These are phyloP conservation scores for Daldinia eschscholtzii DNA, from an alignment of 2,329 filamentous ascomycete species.

Conservation along the genomic window DNA sequence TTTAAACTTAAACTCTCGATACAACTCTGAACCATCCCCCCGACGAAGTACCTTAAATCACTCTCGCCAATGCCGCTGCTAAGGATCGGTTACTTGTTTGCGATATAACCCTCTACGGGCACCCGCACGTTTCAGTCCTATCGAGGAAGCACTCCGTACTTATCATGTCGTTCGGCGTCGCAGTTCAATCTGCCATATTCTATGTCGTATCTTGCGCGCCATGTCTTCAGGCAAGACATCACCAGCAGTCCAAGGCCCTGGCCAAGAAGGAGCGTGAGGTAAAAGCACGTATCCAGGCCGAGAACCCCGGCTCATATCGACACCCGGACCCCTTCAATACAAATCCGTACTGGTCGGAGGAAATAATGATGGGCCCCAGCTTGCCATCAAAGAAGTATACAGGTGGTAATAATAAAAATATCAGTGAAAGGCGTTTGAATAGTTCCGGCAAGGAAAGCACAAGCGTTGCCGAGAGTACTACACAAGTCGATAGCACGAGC, in stretches of 20 bases:
- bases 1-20: slow-evolving; percentile 19
- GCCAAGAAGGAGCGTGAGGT: slow-evolving; percentile 76
- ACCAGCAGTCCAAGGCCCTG: slow-evolving; percentile 76
- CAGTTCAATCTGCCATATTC: slow-evolving; percentile 81
- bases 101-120: slow-evolving; percentile 32
- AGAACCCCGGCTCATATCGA: slow-evolving; percentile 79
- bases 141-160: not conserved
- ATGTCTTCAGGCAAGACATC: slow-evolving; percentile 78
- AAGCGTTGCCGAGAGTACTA: slow-evolving; percentile 48
- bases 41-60: slow-evolving; percentile 10
- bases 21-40: not conserved
- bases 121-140: slow-evolving; percentile 4
- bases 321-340: slow-evolving; percentile 88
- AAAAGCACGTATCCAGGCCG: slow-evolving; percentile 72
- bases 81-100: slow-evolving; percentile 13
- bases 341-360: slow-evolving; percentile 89
- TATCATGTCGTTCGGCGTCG: slow-evolving; percentile 67
- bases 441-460: slow-evolving; percentile 69
- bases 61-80: slow-evolving; percentile 36
- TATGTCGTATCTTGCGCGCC: slow-evolving; percentile 83
- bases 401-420: slow-evolving; percentile 66
- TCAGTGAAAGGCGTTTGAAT: slow-evolving; percentile 71
- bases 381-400: slow-evolving; percentile 69
- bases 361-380: slow-evolving; percentile 82
- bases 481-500: slow-evolving; percentile 55